Conservation (phyloP, 495 filamentous ascomycete genomes). For the Evernia prunastri region DNA sequence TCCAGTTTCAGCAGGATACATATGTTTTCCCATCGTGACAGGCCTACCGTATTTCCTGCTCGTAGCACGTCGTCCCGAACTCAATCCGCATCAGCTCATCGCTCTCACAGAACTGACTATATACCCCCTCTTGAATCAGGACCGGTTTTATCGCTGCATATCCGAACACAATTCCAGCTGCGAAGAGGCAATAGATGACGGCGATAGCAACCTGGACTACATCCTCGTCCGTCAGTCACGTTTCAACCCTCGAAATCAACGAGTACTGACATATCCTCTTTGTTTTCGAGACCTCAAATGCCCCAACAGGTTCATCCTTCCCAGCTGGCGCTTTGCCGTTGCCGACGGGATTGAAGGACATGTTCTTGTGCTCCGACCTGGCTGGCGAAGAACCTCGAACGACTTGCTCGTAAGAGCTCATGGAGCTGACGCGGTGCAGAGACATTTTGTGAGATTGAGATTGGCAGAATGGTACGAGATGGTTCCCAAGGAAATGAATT, state of each 20-base stretch:
- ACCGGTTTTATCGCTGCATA: slow-evolving; percentile 70
- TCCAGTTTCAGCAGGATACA: slow-evolving; percentile 5
- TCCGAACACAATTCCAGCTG: slow-evolving; percentile 65
- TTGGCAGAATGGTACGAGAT: background rate
- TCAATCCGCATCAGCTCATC: slow-evolving; percentile 33
- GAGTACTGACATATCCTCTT: slow-evolving; percentile 43
- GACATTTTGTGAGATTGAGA: slow-evolving; percentile 22
- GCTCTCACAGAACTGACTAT: slow-evolving; percentile 49
- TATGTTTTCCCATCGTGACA: background rate
- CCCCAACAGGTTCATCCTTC: slow-evolving; percentile 34
- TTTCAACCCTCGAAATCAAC: background rate
- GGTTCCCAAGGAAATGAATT: background rate
- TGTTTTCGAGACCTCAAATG: slow-evolving; percentile 47
- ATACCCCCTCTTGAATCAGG: slow-evolving; percentile 59
- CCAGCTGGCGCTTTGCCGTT: slow-evolving; percentile 13
- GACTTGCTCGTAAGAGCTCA: slow-evolving; percentile 29
- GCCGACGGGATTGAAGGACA: slow-evolving; percentile 25
- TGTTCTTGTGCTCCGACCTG: slow-evolving; percentile 29
- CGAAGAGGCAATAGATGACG: slow-evolving; percentile 56
- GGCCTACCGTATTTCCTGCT: slow-evolving; percentile 57
- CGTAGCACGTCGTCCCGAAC: slow-evolving; percentile 49
- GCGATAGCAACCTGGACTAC: slow-evolving; percentile 54
- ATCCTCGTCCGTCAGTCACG: slow-evolving; percentile 7
- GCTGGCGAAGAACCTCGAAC: slow-evolving; percentile 26
- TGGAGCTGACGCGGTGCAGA: slow-evolving; percentile 28